Conservation (phyloP, 192 early-diverging fungal genomes). For the Backusella circina region DNA sequence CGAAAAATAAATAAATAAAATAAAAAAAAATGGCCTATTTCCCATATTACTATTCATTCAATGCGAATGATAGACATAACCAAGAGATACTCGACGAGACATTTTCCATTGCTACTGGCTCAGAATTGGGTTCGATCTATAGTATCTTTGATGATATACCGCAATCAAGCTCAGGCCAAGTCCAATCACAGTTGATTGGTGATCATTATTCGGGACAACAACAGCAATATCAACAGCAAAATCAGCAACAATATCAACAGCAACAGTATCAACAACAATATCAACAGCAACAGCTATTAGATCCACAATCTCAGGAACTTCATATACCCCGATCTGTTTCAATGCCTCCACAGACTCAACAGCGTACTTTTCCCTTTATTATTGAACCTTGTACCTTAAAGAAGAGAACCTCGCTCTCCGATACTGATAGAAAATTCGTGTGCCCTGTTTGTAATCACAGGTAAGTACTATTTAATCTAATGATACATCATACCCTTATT, state of each 20-base stretch:
- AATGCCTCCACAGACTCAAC: not conserved
- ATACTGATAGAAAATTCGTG: not conserved
- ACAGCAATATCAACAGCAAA: not conserved
- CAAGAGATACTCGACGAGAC: not conserved
- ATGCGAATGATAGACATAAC: constrained; percentile 3
- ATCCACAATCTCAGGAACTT: not conserved
- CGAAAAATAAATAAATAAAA: not conserved
- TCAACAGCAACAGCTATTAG: not conserved
- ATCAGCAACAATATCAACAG: not conserved
- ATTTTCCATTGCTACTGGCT: constrained; percentile 5
- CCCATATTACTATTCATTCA: not conserved
- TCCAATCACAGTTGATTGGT: not conserved
- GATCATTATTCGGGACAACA: not conserved
- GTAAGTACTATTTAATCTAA: not conserved
- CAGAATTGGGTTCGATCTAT: not conserved
- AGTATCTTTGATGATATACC: not conserved
- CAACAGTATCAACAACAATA: not conserved
- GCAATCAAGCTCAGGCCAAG: not conserved
- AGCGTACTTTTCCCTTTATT: not conserved
- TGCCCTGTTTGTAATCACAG: constrained; percentile 15
- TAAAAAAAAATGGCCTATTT: not conserved
- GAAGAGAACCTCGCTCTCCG: not conserved
- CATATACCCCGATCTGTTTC: not conserved
- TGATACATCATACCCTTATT: not conserved
- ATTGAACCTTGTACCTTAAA: not conserved